Percentiles rank a stretch among this genome's conserved stretches.
phyloP scores from a whole-genome alignment of 257 asterid species.

The Coffea canephora region DNA sequence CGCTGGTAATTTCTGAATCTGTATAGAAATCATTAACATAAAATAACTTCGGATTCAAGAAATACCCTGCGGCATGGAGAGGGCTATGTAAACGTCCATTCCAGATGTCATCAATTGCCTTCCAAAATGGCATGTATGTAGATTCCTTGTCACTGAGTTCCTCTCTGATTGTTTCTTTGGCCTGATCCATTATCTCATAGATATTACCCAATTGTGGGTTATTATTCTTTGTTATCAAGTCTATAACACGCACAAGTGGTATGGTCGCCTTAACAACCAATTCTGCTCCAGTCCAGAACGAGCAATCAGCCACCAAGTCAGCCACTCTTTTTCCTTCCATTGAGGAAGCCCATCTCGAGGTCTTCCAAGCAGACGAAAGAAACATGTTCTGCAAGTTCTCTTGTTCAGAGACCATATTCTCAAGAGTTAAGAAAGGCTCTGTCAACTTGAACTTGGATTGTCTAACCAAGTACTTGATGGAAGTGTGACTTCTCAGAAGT shows the following conservation, averaged over 20 bases:
- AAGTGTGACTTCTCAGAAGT: slow-evolving; percentile 25
- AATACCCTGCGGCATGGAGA: slow-evolving; percentile 59
- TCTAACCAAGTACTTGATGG: slow-evolving; percentile 23
- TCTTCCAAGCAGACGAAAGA: slow-evolving; percentile 3
- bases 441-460: slow-evolving; percentile 29
- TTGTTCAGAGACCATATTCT: slow-evolving; percentile 41
- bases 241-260: slow-evolving; percentile 49
- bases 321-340: slow-evolving; percentile 35
- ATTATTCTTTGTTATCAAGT: slow-evolving; percentile 27
- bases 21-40: slow-evolving; percentile 31
- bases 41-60: slow-evolving; percentile 46
- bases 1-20: slow-evolving; percentile 53
- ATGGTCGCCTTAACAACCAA: slow-evolving; percentile 36
- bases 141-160: slow-evolving; percentile 31
- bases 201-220: slow-evolving; percentile 40
- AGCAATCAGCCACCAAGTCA: slow-evolving; percentile 29
- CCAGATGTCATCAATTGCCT: slow-evolving; percentile 55
- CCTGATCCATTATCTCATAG: slow-evolving; percentile 59
- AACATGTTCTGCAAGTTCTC: slow-evolving; percentile 27
- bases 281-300: slow-evolving; percentile 47
- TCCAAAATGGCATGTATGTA: slow-evolving; percentile 43
- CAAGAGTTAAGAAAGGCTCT: slow-evolving; percentile 42
- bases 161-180: slow-evolving; percentile 48
- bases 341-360: slow-evolving; percentile 11
- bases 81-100: slow-evolving; percentile 45